Evolutionary conservation across 768 basidiomycete species (phyloP), one percentile per base, ranked within the genome.

Genomic region (Pholiota molesta): DNA sequence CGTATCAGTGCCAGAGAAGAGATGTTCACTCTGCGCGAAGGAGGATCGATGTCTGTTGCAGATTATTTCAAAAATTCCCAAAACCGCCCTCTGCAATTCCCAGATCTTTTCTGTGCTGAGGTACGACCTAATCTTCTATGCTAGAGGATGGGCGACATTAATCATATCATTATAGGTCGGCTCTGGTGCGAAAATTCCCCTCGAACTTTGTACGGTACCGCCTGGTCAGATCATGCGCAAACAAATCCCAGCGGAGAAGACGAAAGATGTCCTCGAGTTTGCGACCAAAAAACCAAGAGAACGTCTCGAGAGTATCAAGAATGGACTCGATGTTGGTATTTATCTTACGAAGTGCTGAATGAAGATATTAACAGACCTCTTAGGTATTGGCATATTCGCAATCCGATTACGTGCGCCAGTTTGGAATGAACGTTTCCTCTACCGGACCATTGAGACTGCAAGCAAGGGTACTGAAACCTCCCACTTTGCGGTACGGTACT

Each of bases 151-250:
- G 0, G 11, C 19, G 47, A 44, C 23, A 19, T 14, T 49, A 26
- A 49, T 6, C 19, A 21, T 44, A 11, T 17, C 33, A 28, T 35
- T 28, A 4, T 28, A 92, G 91, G 84, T 90, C 23, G 85, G 86
- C 5, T 76, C 78, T 54, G 88, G 88, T 1, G 90, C 91, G 0
- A 69, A 86, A 44, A 79, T 90, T 5, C 91, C 91, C 0, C 69
- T 92, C 1, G 91, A 93, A 66, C 72, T 87, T 1, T 93, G 92
- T 68, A 71, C 68, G 0, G 85, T 93, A 14, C 80, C 83, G 0
- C 70, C 80, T 0, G 91, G 92, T 2, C 91, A 93, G 67, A 86
- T 91, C 31, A 86, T 90, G 81, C 79, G 86, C 52, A 91, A 89
- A 68, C 88, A 89, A 59, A 78, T 93, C 0, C 90, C 91, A 0